Evolutionary conservation across 129 eudicot species (phyloP).

Genomic region (Cynara cardunculus): DNA sequence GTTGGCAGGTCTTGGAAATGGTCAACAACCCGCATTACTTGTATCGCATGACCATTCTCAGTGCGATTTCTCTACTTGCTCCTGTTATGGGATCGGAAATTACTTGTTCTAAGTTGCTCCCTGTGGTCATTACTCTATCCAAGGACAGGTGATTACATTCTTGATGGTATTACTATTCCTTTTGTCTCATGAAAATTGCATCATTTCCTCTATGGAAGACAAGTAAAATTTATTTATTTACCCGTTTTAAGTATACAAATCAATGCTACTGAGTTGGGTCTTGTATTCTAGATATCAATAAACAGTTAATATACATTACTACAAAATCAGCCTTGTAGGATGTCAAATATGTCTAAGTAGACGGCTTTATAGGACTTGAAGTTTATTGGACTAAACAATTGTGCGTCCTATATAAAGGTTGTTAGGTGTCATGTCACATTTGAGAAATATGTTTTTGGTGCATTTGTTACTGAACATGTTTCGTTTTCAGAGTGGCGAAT

Average conservation of each 20-base stretch:
- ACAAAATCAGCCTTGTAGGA: too few species aligned
- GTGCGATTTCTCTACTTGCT: conserved; percentile 86
- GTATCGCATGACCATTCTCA: conserved; percentile 90
- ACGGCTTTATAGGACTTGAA: too few species aligned
- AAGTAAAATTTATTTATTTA: too few species aligned
- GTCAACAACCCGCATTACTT: conserved; percentile 82
- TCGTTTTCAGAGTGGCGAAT: conserved; percentile 78
- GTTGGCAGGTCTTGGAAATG: conserved; percentile 87
- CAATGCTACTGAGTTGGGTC: not conserved
- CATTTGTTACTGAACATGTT: not conserved
- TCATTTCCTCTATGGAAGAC: not conserved
- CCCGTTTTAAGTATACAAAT: not conserved
- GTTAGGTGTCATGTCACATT: too few species aligned
- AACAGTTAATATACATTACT: too few species aligned
- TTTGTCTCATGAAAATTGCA: not conserved
- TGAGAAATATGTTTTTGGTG: not conserved
- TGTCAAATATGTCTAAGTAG: too few species aligned
- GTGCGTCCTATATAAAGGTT: too few species aligned
- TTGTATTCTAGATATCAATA: too few species aligned
- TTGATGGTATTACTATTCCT: not conserved
- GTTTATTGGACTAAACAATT: too few species aligned
- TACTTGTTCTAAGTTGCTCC: conserved; percentile 83
- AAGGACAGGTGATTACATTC: conserved; percentile 73
- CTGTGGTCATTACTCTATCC: conserved; percentile 67
- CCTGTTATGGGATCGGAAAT: conserved; percentile 97